Conservation (phyloP, 225 moss, liverwort and hornwort species). For the Climacium dendroides region DNA sequence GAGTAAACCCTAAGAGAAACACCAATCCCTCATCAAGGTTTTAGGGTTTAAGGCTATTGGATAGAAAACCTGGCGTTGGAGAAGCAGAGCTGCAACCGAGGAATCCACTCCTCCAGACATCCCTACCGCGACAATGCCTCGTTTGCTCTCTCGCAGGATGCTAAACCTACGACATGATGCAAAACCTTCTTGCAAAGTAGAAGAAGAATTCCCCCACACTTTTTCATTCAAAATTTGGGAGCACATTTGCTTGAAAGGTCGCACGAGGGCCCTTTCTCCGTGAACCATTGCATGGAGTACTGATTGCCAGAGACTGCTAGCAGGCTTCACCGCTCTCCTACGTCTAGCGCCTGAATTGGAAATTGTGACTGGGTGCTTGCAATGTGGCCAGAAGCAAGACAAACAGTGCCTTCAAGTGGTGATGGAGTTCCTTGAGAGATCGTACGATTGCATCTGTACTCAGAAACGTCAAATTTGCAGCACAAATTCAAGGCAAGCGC, state of each 20-base stretch:
- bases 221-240: not conserved
- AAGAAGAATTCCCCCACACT: not conserved
- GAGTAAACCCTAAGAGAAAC: not conserved
- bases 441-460: not conserved
- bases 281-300: not conserved
- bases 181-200: not conserved
- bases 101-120: conserved; percentile 98
- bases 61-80: conserved; percentile 68
- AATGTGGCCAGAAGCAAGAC: not conserved
- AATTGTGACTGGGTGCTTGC: not conserved
- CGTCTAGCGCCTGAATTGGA: not conserved
- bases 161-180: not conserved
- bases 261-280: not conserved
- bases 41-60: not conserved
- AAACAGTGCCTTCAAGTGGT: not conserved
- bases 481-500: not conserved
- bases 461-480: not conserved
- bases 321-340: not conserved
- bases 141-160: not conserved
- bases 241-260: not conserved
- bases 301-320: not conserved
- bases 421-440: too few relatives aligned
- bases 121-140: conserved; percentile 64
- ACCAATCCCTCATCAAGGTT: not conserved
- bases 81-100: conserved; percentile 83